Percentiles rank a stretch among this genome's conserved stretches.
Conservation (phyloP, 2,329 filamentous ascomycete species). For the Coccinonectria pachysandricola region DNA sequence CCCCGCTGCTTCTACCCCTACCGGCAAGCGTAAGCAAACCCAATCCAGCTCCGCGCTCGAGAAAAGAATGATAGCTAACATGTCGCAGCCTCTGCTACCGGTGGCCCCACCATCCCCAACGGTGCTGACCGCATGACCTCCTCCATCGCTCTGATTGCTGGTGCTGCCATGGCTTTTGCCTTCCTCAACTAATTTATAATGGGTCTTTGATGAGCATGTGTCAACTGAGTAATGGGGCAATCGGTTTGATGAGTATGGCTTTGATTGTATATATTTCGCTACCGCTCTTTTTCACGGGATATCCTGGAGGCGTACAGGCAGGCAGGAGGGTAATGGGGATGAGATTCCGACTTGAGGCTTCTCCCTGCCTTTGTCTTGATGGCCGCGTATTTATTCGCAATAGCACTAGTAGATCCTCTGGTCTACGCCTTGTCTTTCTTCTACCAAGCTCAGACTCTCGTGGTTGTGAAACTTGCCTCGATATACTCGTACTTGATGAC, state of each 20-base stretch:
- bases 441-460: too few species aligned
- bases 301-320: background rate
- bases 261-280: constrained; percentile 18
- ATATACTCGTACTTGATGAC: too few species aligned
- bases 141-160: constrained; percentile 23
- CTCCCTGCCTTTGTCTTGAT: too few species aligned
- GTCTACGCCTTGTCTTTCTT: too few species aligned
- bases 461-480: too few species aligned
- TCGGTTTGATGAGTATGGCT: constrained; percentile 15
- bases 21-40: constrained; percentile 3
- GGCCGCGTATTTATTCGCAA: background rate
- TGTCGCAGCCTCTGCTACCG: constrained; percentile 3
- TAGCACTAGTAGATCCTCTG: too few species aligned
- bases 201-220: constrained; percentile 11
- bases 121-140: constrained; percentile 22
- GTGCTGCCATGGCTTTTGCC: constrained; percentile 24
- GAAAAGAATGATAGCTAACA: too few species aligned
- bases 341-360: too few species aligned
- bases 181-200: constrained; percentile 23
- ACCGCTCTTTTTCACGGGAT: too few species aligned
- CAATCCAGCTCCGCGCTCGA: too few species aligned
- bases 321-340: background rate
- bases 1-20: constrained; percentile 5
- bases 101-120: constrained; percentile 17
- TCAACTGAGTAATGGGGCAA: constrained; percentile 9